Evolutionary conservation across 2,329 filamentous ascomycete species (phyloP).

Genomic region (Trichoderma breve): DNA sequence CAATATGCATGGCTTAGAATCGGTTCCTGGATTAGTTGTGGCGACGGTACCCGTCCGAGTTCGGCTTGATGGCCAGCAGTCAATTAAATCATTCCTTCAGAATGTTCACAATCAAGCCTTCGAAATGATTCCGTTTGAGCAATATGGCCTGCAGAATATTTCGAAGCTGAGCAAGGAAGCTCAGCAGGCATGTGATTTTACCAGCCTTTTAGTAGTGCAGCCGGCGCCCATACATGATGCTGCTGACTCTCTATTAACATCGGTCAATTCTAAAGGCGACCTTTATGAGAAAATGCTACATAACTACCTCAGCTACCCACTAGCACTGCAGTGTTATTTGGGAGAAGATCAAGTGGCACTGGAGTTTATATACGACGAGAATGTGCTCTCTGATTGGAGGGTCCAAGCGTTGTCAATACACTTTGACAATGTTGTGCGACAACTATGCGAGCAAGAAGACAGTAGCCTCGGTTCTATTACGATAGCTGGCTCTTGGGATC

Average conservation of each 20-base stretch:
- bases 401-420: slow-evolving; percentile 4
- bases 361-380: slow-evolving; percentile 1
- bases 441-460: neutral
- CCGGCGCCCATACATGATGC: neutral
- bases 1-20: slow-evolving; percentile 27
- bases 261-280: neutral
- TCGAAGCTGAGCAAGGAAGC: slow-evolving; percentile 20
- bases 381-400: neutral
- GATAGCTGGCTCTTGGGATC: slow-evolving; percentile 6
- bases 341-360: neutral
- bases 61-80: slow-evolving; percentile 2
- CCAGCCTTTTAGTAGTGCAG: slow-evolving; percentile 29
- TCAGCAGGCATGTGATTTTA: slow-evolving; percentile 27
- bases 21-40: slow-evolving; percentile 32
- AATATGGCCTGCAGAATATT: slow-evolving; percentile 26
- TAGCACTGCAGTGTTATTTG: neutral
- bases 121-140: slow-evolving; percentile 21
- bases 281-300: slow-evolving; percentile 1
- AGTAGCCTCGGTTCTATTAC: neutral
- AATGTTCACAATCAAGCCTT: neutral
- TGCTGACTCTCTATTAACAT: neutral
- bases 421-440: neutral
- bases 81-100: slow-evolving; percentile 23
- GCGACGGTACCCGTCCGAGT: slow-evolving; percentile 31
- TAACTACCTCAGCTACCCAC: slow-evolving; percentile 11